phyloP scores from a whole-genome alignment of 352 stramenopile genomes.

The Thalassiosira exigua region DNA sequence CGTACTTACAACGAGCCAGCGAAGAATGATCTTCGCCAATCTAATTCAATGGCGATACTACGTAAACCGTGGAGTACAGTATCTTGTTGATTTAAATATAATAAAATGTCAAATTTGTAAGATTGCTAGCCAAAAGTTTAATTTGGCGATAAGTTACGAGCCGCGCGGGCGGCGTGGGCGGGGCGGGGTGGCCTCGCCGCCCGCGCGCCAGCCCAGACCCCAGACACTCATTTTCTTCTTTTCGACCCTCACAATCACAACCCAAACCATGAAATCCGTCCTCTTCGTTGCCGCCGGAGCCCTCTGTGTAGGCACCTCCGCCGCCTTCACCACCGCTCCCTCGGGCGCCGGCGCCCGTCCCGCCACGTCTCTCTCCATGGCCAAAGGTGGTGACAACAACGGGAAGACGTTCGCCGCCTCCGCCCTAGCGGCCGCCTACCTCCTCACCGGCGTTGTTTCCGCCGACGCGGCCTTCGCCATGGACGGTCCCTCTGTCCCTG shows the following conservation, averaged over 20 bases:
- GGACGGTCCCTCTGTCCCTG: constrained; percentile 4
- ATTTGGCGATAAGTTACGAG: too few species aligned
- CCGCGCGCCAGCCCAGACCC: too few species aligned
- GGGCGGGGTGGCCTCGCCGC: too few species aligned
- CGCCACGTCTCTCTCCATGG: constrained; percentile 18
- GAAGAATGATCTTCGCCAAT: too few species aligned
- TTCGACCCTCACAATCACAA: constrained; percentile 7
- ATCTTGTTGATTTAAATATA: too few species aligned
- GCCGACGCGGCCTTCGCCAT: constrained; percentile 29
- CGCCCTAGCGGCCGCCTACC: constrained; percentile 33
- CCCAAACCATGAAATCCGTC: constrained; percentile 45
- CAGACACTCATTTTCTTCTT: too few species aligned
- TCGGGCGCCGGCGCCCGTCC: not conserved
- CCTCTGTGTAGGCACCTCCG: constrained; percentile 15
- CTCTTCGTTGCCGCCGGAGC: constrained; percentile 21
- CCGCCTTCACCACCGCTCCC: constrained; percentile 17
- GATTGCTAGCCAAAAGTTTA: too few species aligned
- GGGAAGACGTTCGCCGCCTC: constrained; percentile 48
- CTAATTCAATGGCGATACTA: too few species aligned
- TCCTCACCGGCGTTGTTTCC: constrained; percentile 31
- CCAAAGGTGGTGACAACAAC: constrained; percentile 12
- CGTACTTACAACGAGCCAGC: too few species aligned
- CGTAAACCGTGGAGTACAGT: too few species aligned
- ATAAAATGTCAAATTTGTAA: too few species aligned
- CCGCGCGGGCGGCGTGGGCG: too few species aligned